phyloP scores from a whole-genome alignment of 805 yeast species.

The Candida tibetensis region DNA sequence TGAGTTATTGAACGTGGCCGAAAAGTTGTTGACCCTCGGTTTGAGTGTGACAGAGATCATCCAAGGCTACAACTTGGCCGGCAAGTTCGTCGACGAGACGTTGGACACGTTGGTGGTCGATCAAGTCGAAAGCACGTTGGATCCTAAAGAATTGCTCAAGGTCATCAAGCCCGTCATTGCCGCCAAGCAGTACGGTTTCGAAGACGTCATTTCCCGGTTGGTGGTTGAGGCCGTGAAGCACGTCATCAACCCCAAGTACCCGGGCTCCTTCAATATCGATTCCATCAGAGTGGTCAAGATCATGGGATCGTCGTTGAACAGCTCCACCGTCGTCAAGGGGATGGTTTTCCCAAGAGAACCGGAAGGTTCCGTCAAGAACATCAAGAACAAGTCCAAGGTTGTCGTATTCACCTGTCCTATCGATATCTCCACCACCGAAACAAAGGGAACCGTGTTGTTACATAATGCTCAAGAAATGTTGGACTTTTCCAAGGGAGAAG shows the following conservation, averaged over 20 bases:
- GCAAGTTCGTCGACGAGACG: conserved; percentile 64
- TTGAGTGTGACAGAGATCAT: conserved; percentile 88
- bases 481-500: conserved; percentile 95
- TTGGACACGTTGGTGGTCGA: conserved; percentile 66
- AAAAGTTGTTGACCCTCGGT: conserved; percentile 79
- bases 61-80: conserved; percentile 91
- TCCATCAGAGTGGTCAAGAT: conserved; percentile 93
- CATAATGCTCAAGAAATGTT: conserved; percentile 97
- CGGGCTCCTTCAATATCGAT: conserved; percentile 79
- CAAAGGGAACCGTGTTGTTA: conserved; percentile 93
- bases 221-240: conserved; percentile 82
- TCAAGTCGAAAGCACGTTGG: conserved; percentile 54
- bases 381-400: conserved; percentile 66
- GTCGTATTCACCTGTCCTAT: conserved; percentile 92
- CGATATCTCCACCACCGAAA: conserved; percentile 94
- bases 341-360: conserved; percentile 98
- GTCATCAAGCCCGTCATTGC: conserved; percentile 84
- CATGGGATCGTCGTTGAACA: conserved; percentile 81
- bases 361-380: conserved; percentile 80
- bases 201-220: conserved; percentile 69
- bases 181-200: conserved; percentile 90
- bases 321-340: conserved; percentile 84
- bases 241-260: conserved; percentile 65
- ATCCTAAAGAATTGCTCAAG: conserved; percentile 58
- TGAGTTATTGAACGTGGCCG: conserved; percentile 82